Evolutionary conservation across 129 eudicot genomes (phyloP), one percentile per base, ranked within the genome.

Genomic region (Helianthus tuberosus): DNA sequence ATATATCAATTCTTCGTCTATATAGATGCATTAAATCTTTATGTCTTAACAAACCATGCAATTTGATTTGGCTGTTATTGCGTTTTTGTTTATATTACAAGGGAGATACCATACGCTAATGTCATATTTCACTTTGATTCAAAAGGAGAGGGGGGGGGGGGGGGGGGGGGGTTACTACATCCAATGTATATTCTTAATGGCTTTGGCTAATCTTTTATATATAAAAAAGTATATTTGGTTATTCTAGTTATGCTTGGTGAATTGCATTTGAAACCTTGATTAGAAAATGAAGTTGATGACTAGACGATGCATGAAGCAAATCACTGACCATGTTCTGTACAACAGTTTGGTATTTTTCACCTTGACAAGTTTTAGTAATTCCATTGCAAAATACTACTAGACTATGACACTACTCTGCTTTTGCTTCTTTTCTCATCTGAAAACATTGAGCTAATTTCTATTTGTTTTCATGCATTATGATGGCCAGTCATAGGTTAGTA

Each of bases 391-490:
- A 11, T 6, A 23, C 5, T 67, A 48, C 58, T 23, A 27, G 44
- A 48, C 59, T 11, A 23, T 25, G 17, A 16, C 57, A 23, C 20
- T 47, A 23, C 39, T 11, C 6, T 11, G 6, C n/a, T 4, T 46
- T 47, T 46, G 27, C 17, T 17, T 55, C 32, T 6, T 11, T 25
- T 46, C 6, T 13, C 29, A 20, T 48, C n/a, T 48, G 20, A 49
- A 29, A 11, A 8, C 62, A 1, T 14, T 69, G 49, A 69, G 49
- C 23, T 50, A 51, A 69, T 69, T 69, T 69, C 74, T 69, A 50
- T n/a, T 69, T 69, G 29, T 50, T 35, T 69, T 69, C 29, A 4
- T 27, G 49, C 74, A 35, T 69, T 52, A 68, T 49, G 12, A 68
- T 57, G 36, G 3, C 12, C 36, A 5, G 35, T 17, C 63, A 23